These are phyloP conservation scores for Rosa chinensis DNA, from an alignment of 306 rosid species.

Conservation along the genomic window DNA sequence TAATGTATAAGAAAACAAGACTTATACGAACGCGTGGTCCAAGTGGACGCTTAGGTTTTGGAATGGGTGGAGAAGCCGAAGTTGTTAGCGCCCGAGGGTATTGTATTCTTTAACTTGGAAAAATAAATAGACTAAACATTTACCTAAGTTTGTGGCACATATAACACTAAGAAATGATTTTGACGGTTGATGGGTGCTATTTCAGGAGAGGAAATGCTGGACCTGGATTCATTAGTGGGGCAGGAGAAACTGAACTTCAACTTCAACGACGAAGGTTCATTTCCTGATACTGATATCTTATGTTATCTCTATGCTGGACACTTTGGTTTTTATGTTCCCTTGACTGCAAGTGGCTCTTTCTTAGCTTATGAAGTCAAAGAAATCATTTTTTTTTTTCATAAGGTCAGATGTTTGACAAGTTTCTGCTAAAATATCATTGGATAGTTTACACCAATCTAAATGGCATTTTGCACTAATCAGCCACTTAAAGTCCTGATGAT, in stretches of 20 bases:
- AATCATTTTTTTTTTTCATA: background rate
- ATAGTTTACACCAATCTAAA: background rate
- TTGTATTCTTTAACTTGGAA: slow-evolving; percentile 1
- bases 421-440: background rate
- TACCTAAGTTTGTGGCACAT: background rate
- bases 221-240: slow-evolving; percentile 90
- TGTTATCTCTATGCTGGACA: slow-evolving; percentile 15
- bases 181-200: slow-evolving; percentile 21
- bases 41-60: slow-evolving; percentile 74
- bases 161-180: background rate
- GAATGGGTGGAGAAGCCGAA: slow-evolving; percentile 75
- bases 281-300: slow-evolving; percentile 22
- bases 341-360: background rate
- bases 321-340: slow-evolving; percentile 11
- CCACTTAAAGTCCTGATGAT: background rate
- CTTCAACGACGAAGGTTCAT: slow-evolving; percentile 89
- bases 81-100: slow-evolving; percentile 96
- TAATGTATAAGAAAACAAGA: slow-evolving; percentile 78
- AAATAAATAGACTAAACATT: background rate
- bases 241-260: slow-evolving; percentile 99
- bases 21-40: slow-evolving; percentile 73
- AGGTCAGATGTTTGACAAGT: slow-evolving; percentile 5
- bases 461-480: background rate
- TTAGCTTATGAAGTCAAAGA: background rate
- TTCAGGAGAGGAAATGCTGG: slow-evolving; percentile 97